These are phyloP conservation scores for Alternaria rosae DNA, from an alignment of 2,329 filamentous ascomycete species.

Conservation along the genomic window DNA sequence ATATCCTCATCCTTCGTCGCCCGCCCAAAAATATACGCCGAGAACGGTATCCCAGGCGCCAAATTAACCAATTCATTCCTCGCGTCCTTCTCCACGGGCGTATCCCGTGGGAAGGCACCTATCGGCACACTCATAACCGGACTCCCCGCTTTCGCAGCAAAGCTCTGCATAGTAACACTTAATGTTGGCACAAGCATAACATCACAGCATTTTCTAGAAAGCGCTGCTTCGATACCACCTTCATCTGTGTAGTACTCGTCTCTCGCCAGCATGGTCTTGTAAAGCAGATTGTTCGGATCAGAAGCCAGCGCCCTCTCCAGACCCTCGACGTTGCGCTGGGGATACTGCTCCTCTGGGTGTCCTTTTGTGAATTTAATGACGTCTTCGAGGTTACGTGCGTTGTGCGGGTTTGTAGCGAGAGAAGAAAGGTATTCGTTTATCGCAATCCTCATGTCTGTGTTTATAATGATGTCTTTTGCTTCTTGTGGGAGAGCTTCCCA, in stretches of 20 bases:
- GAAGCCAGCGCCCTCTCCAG: constrained; percentile 48
- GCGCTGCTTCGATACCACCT: constrained; percentile 64
- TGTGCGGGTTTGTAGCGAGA: constrained; percentile 63
- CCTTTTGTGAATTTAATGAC: constrained; percentile 62
- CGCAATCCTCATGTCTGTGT: constrained; percentile 64
- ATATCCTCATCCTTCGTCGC: constrained; percentile 11
- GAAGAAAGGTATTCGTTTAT: constrained; percentile 62
- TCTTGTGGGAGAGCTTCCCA: constrained; percentile 51
- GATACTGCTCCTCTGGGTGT: constrained; percentile 62
- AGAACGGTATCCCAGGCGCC: constrained; percentile 60
- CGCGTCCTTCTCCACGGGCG: constrained; percentile 51
- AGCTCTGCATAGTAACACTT: constrained; percentile 54
- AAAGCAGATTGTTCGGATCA: constrained; percentile 54
- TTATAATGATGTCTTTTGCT: constrained; percentile 51
- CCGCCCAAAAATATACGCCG: constrained; percentile 14
- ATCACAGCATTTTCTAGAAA: constrained; percentile 62
- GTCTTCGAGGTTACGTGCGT: constrained; percentile 59
- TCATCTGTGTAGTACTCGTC: constrained; percentile 61
- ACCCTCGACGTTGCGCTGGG: constrained; percentile 59
- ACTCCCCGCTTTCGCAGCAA: constrained; percentile 50
- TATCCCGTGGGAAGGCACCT: constrained; percentile 59
- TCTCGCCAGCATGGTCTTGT: constrained; percentile 61
- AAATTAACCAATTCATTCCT: constrained; percentile 56
- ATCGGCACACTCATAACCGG: constrained; percentile 68
- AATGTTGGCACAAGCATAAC: constrained; percentile 65